Percentiles rank a stretch among this genome's conserved stretches.
phyloP scores from a whole-genome alignment of 148 eudicot genomes.

The Bassia scoparia region DNA sequence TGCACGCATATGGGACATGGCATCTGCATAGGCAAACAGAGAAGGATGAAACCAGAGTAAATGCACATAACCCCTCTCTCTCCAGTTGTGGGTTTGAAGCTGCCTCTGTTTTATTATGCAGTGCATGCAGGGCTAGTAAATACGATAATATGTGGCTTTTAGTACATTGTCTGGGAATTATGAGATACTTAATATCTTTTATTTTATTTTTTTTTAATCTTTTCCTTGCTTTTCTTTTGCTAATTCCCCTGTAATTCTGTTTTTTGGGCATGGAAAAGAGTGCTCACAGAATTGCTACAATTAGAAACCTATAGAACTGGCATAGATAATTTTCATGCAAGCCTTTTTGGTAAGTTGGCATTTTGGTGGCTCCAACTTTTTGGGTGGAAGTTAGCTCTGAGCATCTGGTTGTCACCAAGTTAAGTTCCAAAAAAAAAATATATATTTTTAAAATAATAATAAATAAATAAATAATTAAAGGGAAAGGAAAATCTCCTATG shows the following conservation, averaged over 20 bases:
- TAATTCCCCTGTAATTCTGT: slow-evolving; percentile 13
- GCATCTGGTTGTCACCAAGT: background rate
- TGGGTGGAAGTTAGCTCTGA: slow-evolving; percentile 1
- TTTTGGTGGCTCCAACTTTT: slow-evolving; percentile 7
- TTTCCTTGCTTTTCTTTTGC: background rate
- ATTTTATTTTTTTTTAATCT: background rate
- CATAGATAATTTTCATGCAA: background rate
- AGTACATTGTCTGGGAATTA: slow-evolving; percentile 1
- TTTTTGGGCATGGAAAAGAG: background rate
- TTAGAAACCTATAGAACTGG: background rate
- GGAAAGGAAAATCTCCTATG: background rate
- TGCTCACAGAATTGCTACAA: background rate
- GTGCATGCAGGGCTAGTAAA: slow-evolving; percentile 10
- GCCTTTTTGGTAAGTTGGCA: too few relatives aligned
- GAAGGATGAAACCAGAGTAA: slow-evolving; percentile 17
- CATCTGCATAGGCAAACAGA: slow-evolving; percentile 7
- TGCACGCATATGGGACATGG: slow-evolving; percentile 21
- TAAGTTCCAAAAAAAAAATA: background rate
- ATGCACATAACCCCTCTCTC: slow-evolving; percentile 17
- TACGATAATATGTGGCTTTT: background rate
- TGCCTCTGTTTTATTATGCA: slow-evolving; percentile 10
- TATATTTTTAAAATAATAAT: too few relatives aligned
- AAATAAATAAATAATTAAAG: too few relatives aligned
- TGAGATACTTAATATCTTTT: background rate
- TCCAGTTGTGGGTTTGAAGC: slow-evolving; percentile 12